phyloP scores from a whole-genome alignment of 352 stramenopile species.

The Pythium grandisporangium region DNA sequence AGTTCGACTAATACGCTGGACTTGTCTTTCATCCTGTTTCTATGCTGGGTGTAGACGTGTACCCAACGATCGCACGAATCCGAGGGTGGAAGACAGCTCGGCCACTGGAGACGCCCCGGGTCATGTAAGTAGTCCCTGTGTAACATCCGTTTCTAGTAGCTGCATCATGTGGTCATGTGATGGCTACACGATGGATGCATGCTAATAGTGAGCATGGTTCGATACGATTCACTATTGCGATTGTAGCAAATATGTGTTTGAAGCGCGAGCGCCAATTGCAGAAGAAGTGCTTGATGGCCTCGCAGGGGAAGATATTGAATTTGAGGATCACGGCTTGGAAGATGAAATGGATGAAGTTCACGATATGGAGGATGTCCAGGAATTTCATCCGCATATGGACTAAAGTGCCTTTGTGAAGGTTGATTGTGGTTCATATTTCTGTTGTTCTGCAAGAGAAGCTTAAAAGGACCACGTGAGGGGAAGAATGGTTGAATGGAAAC shows the following conservation, averaged over 20 bases:
- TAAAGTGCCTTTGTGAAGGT: too few species aligned
- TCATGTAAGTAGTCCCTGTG: constrained; percentile 62
- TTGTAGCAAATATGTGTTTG: constrained; percentile 51
- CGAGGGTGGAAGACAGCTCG: constrained; percentile 91
- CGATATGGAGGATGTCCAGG: too few species aligned
- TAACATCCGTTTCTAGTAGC: constrained; percentile 9
- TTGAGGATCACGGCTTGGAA: constrained; percentile 27
- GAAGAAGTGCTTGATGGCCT: constrained; percentile 62
- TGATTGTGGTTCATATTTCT: too few species aligned
- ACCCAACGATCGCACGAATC: constrained; percentile 94
- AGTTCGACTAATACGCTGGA: too few species aligned
- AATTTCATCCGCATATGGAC: too few species aligned
- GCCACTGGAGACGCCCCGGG: constrained; percentile 86
- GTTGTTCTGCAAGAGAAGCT: too few species aligned
- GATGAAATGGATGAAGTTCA: too few species aligned
- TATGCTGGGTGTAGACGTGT: constrained; percentile 84
- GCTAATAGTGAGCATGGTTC: too few species aligned
- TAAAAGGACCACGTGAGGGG: too few species aligned
- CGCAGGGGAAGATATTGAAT: constrained; percentile 16
- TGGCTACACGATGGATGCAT: too few species aligned
- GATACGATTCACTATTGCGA: too few species aligned
- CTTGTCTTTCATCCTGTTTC: background rate
- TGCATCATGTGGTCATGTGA: background rate
- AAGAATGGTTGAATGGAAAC: too few species aligned
- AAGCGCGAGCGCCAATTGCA: constrained; percentile 30